Base-by-base conservation (phyloP, 352 stramenopile species). In the Phytophthora aleatoria region DNA sequence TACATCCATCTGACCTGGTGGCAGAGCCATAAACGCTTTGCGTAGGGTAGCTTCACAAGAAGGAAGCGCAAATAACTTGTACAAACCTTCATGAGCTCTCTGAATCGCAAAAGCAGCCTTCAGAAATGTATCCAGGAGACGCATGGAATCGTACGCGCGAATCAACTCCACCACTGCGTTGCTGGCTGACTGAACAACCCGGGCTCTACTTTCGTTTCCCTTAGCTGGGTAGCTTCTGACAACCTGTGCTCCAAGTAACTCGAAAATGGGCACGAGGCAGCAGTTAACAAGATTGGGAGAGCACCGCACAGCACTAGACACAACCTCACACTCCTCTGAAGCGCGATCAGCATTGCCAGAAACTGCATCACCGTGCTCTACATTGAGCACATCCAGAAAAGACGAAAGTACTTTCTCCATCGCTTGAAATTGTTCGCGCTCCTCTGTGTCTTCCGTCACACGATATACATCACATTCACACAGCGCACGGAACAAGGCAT, bases 141-240 rank as follows among this genome's bases (percentile, higher is more conserved):
- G 85, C 88, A 96, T 95, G 0, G 86, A 94, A 55, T 93, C 81
- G 69, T 92, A 94, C 5, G 88, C 87, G 20, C 67, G 74, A 54
- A 96, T 62, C 15, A 96, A 61, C 30, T 86, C 71, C 12, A 83
- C 73, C 41, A 94, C 61, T 9, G 78, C 71, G 6, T 58, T 64
- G 42, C 81, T 88, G 1, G 71, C 62, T 36, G 69, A 58, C 9
- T n/a, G 24, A 20, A 60, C 15, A 48, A 59, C 45, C 3, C 15
- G 5, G 35, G n/a, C 13, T 11, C 44, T 61, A 13, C 30, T 26
- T n/a, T 36, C 5, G 61, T 56, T 6, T 24, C 61, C 45, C 4
- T 41, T 43, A 27, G 30, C 10, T 15, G 60, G 39, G 27, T 60
- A 47, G 26, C 10, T 57, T 47, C 41, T 61, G 28, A 59, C 41